These are phyloP conservation scores for Hippophae gyantsensis DNA, from an alignment of 306 rosid species.

Conservation along the genomic window DNA sequence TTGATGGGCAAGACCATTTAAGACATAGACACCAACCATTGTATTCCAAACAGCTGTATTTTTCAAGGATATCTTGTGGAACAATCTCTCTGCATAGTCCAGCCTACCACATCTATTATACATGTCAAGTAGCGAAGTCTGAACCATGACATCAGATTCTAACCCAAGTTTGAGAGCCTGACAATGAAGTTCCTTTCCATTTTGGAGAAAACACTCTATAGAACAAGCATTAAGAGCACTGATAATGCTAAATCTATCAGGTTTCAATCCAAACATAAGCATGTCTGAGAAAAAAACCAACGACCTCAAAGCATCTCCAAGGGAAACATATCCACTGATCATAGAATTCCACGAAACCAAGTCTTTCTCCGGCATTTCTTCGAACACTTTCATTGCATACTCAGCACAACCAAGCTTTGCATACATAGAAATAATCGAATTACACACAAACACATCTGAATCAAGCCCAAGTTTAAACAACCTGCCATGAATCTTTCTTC, in stretches of 20 bases:
- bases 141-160: slow-evolving; percentile 37
- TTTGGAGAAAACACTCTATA: slow-evolving; percentile 12
- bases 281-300: slow-evolving; percentile 32
- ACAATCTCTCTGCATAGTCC: slow-evolving; percentile 36
- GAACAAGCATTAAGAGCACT: slow-evolving; percentile 41
- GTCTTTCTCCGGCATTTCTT: slow-evolving; percentile 37
- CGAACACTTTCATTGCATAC: slow-evolving; percentile 38
- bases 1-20: slow-evolving; percentile 11
- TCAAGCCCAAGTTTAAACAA: slow-evolving; percentile 40
- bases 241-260: slow-evolving; percentile 34
- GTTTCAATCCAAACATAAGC: slow-evolving; percentile 29
- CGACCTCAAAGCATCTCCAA: slow-evolving; percentile 25
- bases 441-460: slow-evolving; percentile 36
- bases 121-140: slow-evolving; percentile 43
- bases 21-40: slow-evolving; percentile 38
- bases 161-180: slow-evolving; percentile 30
- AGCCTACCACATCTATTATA: slow-evolving; percentile 38
- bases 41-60: slow-evolving; percentile 50
- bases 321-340: slow-evolving; percentile 33
- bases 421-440: slow-evolving; percentile 36
- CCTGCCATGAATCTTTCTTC: slow-evolving; percentile 32
- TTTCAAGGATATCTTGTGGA: slow-evolving; percentile 24
- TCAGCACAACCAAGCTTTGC: slow-evolving; percentile 33
- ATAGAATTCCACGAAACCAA: slow-evolving; percentile 53
- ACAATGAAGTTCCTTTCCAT: slow-evolving; percentile 43